Conservation (phyloP, 176 grass and related monocot genomes). For the Hordeum vulgare region DNA sequence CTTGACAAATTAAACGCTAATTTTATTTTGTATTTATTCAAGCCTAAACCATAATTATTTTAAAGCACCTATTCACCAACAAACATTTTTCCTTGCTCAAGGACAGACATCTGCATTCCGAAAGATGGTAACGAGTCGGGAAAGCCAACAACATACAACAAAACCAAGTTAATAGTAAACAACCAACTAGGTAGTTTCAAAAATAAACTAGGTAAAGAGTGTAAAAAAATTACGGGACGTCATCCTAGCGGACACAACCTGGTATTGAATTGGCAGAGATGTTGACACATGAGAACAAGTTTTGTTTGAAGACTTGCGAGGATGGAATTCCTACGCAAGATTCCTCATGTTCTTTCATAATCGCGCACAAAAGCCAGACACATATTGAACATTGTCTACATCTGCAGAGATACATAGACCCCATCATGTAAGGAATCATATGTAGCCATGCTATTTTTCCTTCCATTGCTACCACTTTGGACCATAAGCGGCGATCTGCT, state of each 20-base stretch:
- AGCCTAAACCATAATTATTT: too few species aligned
- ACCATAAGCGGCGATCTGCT: constrained; percentile 56
- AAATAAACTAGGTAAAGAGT: too few species aligned
- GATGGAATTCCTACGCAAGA: too few species aligned
- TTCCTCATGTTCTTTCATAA: too few species aligned
- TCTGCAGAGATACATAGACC: constrained; percentile 15
- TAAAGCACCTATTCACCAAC: too few species aligned
- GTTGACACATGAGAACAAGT: not conserved
- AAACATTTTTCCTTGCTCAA: too few species aligned
- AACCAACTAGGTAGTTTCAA: not conserved
- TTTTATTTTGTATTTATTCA: too few species aligned
- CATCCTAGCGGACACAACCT: not conserved
- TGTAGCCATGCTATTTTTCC: not conserved
- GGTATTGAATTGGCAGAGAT: not conserved
- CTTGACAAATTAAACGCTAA: too few species aligned
- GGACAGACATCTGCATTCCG: too few species aligned
- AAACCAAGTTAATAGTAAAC: not conserved
- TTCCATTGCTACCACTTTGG: constrained; percentile 30
- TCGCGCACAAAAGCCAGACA: not conserved
- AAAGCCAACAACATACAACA: not conserved
- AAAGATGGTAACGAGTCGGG: too few species aligned
- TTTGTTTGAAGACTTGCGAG: not conserved
- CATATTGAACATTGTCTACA: constrained; percentile 18
- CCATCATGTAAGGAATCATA: constrained; percentile 26
- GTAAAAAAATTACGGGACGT: not conserved